A percentile compares a stretch with the other conserved stretches of the same genome.
These are phyloP conservation scores for Cyberlindnera americana DNA, from an alignment of 805 yeast species.

Conservation along the genomic window DNA sequence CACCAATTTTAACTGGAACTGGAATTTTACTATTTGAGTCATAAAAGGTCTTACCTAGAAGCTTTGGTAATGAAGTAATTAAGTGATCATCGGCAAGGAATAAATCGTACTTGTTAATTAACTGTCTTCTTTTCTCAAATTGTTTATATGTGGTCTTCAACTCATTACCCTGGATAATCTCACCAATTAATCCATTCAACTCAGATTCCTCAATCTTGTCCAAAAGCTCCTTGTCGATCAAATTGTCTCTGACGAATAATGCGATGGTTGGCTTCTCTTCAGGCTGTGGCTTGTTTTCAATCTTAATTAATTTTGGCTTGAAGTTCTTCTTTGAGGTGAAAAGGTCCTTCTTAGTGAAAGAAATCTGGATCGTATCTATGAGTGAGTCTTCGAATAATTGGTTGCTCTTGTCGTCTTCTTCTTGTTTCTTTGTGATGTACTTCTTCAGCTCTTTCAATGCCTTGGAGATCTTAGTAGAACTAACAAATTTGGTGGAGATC, in stretches of 20 bases:
- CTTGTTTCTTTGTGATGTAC: constrained; percentile 40
- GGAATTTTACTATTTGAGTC: constrained; percentile 60
- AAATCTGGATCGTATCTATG: constrained; percentile 47
- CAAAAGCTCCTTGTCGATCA: constrained; percentile 33
- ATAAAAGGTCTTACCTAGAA: constrained; percentile 79
- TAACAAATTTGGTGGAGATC: constrained; percentile 24
- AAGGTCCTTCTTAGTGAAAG: constrained; percentile 62
- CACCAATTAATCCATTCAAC: constrained; percentile 30
- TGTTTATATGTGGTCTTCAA: constrained; percentile 82
- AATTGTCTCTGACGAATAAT: constrained; percentile 64
- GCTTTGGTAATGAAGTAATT: constrained; percentile 73
- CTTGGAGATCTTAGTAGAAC: constrained; percentile 35
- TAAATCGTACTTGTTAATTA: constrained; percentile 63
- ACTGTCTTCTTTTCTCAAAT: constrained; percentile 82
- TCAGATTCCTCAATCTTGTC: constrained; percentile 29
- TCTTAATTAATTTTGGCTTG: constrained; percentile 34
- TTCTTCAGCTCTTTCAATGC: constrained; percentile 67
- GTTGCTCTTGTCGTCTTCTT: constrained; percentile 34
- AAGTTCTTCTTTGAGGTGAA: constrained; percentile 51
- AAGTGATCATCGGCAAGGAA: constrained; percentile 84
- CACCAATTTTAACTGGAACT: constrained; percentile 51
- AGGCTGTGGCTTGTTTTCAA: constrained; percentile 37
- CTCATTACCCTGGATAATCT: constrained; percentile 67
- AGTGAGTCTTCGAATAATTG: constrained; percentile 58
- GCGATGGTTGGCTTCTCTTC: constrained; percentile 49